Evolutionary conservation across 1,284 basidiomycete genomes (phyloP), one percentile per base, ranked within the genome.

Genomic region (Laetiporus sulphureus): DNA sequence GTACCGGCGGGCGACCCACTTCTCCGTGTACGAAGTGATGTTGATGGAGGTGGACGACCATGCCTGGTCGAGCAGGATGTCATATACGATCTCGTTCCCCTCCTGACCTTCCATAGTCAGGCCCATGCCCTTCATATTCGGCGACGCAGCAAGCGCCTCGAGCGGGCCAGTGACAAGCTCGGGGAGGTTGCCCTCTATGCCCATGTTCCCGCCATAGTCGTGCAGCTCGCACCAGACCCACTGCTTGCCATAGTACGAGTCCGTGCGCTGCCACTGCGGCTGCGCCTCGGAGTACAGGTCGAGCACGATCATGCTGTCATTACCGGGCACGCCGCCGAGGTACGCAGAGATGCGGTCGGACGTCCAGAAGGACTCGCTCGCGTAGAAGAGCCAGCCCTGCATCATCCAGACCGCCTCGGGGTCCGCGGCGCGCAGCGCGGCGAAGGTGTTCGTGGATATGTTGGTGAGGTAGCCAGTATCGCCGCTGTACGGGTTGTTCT

Each of bases 211-310:
- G 25, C 69, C 69, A 44, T 58, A 70, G 46, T 63, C 62, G 38
- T 71, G 67, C 3, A 70, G 55, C 38, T 68, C 56, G 54, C 69
- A 70, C 69, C 68, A 71, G 21, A 71, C 48, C 68, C 68, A 71
- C n/a, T 57, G 50, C 38, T 66, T 67, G 21, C 68, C 68, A 35
- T 58, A 67, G 53, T 69, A 71, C 2, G 56, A 61, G 36, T 51
- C 47, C 20, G 67, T 60, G 25, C 66, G 60, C 50, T 66, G 58
- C 67, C 68, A 71, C 46, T 67, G 66, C 18, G 68, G 68, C 23
- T 59, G 53, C 1, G 62, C 61, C 50, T 71, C 67, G 36, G 60
- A 61, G 30, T 66, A 71, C 7, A 71, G 54, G 47, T 70, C 67
- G n/a, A 71, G 59, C 31, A 70, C 59, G 47, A 71, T 61, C 60